Percentiles rank a stretch among this genome's conserved stretches.
Evolutionary conservation across 805 yeast genomes (phyloP).

Genomic region (Candida ovalis): DNA sequence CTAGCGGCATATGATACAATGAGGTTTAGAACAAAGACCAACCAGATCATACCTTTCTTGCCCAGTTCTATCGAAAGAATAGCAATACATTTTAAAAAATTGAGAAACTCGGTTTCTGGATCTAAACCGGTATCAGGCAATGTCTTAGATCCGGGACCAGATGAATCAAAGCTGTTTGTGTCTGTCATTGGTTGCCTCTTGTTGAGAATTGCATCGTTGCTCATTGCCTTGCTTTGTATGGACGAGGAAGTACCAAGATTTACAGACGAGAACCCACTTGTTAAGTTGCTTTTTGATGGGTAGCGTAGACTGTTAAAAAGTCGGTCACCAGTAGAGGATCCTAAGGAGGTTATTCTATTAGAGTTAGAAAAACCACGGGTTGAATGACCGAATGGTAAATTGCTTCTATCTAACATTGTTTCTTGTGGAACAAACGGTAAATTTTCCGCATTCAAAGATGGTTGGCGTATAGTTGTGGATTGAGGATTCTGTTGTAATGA

Average conservation of each 20-base stretch:
- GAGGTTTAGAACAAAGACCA: constrained; percentile 17
- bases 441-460: constrained; percentile 8
- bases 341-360: constrained; percentile 9
- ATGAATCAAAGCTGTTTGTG: constrained; percentile 6
- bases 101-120: constrained; percentile 23
- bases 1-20: constrained; percentile 12
- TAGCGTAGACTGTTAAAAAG: not conserved
- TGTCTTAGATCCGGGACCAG: constrained; percentile 10
- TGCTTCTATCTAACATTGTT: constrained; percentile 5
- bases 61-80: constrained; percentile 18
- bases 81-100: constrained; percentile 20
- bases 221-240: not conserved
- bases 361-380: constrained; percentile 8
- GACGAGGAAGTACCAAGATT: not conserved
- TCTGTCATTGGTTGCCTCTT: not conserved
- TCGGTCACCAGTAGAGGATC: not conserved
- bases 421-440: constrained; percentile 20
- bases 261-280: not conserved
- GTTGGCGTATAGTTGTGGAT: constrained; percentile 9
- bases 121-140: constrained; percentile 10
- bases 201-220: not conserved
- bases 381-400: not conserved
- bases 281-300: not conserved
- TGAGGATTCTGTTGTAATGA: constrained; percentile 4
- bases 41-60: constrained; percentile 24